These are phyloP conservation scores for Fusarium sp. DNA, from an alignment of 2,329 filamentous ascomycete species.

Conservation along the genomic window DNA sequence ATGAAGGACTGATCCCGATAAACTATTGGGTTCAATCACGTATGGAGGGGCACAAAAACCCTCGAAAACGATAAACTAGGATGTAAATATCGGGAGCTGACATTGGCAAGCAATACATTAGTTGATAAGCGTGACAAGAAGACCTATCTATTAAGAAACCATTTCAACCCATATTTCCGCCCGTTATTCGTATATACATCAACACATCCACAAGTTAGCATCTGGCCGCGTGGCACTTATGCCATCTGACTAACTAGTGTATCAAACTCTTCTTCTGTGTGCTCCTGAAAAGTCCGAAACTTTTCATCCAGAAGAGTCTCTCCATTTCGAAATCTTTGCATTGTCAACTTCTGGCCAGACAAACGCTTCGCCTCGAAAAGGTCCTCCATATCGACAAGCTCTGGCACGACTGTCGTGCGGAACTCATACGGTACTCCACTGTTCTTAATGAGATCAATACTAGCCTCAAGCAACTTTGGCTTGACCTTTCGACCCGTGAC, in stretches of 20 bases:
- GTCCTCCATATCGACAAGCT: conserved; percentile 43
- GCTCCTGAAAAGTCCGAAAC: conserved; percentile 28
- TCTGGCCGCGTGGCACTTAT: neutral
- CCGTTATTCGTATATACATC: neutral
- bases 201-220: rapidly evolving
- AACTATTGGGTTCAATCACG: too few species aligned
- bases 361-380: conserved; percentile 45
- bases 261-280: conserved; percentile 43
- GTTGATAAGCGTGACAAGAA: too few species aligned
- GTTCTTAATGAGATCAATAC: conserved; percentile 40
- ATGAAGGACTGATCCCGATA: neutral
- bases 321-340: conserved; percentile 43
- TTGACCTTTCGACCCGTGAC: conserved; percentile 41
- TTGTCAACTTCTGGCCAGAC: conserved; percentile 42
- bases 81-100: too few species aligned
- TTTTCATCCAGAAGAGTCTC: conserved; percentile 17
- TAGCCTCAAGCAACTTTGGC: conserved; percentile 30
- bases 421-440: conserved; percentile 43
- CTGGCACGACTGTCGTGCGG: conserved; percentile 43
- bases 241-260: conserved; percentile 36
- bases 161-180: too few species aligned
- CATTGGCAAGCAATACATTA: too few species aligned
- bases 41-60: too few species aligned
- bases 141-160: too few species aligned
- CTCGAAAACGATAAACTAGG: too few species aligned